phyloP scores from a whole-genome alignment of 139 green algal species.

The Trebouxia sp. region DNA sequence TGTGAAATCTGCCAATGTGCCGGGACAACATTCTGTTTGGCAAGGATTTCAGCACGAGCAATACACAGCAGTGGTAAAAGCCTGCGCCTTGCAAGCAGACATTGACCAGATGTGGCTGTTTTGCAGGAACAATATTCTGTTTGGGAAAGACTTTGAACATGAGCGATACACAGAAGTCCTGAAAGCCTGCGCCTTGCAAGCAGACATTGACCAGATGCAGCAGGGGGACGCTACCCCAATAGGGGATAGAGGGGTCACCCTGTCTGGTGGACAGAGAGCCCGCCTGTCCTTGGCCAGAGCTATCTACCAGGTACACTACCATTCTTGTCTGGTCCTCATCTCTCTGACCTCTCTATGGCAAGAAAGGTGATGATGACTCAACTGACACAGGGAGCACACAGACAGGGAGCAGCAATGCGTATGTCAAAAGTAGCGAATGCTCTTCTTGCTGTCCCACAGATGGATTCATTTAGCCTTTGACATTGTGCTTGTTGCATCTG shows the following conservation, averaged over 20 bases:
- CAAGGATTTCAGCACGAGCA: no score
- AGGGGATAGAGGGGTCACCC: constrained; percentile 54
- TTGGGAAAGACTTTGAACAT: constrained; percentile 41
- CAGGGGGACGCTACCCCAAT: constrained; percentile 56
- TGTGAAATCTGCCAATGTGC: no score
- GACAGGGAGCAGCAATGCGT: no score
- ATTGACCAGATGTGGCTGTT: not conserved
- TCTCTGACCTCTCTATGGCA: no score
- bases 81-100: not conserved
- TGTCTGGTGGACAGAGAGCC: constrained; percentile 60
- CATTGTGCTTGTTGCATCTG: not conserved
- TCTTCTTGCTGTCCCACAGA: not conserved
- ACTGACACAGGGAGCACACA: no score
- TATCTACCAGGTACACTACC: constrained; percentile 56
- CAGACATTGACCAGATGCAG: constrained; percentile 60
- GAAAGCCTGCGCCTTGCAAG: constrained; percentile 57
- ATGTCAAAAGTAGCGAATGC: no score
- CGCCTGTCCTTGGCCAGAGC: constrained; percentile 65
- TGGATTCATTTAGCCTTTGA: not conserved
- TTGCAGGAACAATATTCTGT: constrained; percentile 49
- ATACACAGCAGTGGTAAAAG: no score
- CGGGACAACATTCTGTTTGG: no score
- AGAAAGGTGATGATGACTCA: no score
- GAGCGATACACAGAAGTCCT: constrained; percentile 61
- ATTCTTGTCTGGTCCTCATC: not conserved